Percentiles rank a stretch among this genome's conserved stretches.
Conservation (phyloP, 1,284 basidiomycete species). For the Retiboletus fuscus region DNA sequence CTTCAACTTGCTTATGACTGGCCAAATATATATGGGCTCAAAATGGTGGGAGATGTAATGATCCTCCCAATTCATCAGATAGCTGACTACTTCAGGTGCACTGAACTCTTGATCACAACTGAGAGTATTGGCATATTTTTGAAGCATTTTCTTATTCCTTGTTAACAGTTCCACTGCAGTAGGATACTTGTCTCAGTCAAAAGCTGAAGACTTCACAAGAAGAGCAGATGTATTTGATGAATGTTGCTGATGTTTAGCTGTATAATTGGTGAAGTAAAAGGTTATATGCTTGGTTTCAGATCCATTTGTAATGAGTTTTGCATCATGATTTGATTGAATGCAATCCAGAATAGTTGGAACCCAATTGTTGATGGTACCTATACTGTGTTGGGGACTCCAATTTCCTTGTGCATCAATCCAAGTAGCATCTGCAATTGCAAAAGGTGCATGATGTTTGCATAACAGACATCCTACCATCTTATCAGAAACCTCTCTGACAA, state of each 20-base stretch:
- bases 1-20: background rate
- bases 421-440: too few species aligned
- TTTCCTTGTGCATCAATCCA: too few species aligned
- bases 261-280: constrained; percentile 1
- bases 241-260: background rate
- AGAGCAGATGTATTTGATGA: constrained; percentile 4
- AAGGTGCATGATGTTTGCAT: too few species aligned
- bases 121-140: background rate
- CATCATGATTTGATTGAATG: background rate
- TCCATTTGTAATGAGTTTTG: background rate
- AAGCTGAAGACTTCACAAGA: background rate
- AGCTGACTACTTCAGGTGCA: constrained; percentile 9
- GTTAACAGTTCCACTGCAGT: too few species aligned
- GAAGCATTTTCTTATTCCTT: constrained; percentile 1
- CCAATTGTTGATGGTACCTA: too few species aligned
- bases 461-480: too few species aligned
- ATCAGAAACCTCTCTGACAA: too few species aligned
- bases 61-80: constrained; percentile 12
- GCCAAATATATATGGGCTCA: background rate
- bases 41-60: constrained; percentile 14
- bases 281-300: background rate
- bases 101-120: constrained; percentile 19
- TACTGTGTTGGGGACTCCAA: too few species aligned
- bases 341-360: background rate
- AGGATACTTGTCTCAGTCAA: too few species aligned